Base-by-base conservation (phyloP, 805 yeast genomes). In the Debaryomyces hansenii region DNA sequence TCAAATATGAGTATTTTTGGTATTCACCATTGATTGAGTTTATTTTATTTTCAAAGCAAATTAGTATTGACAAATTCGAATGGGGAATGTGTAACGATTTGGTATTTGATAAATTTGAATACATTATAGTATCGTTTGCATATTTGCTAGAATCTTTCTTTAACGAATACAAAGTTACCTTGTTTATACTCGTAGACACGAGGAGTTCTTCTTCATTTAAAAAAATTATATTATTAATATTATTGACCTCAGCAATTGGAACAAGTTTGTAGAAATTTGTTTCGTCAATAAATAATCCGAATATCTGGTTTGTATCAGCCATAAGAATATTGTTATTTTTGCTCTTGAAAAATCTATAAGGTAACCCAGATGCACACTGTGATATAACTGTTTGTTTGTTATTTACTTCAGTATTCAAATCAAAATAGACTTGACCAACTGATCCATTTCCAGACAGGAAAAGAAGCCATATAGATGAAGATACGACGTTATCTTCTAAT, bases 41-140 rank as follows among this genome's bases (percentile, higher is more conserved):
- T 15, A 53, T 44, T 12, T 44, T 50, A 34, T 40, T 51, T 36
- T 54, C 55, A 20, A 55, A 52, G 9, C 59, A 48, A 10, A 63
- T 43, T 1, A 54, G 40, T 2, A 63, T 41, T 2, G 57, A 48
- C n/a, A 47, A 47, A 3, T 39, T 39, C 0, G 52, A 20, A 16
- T 29, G 16, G 8, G 50, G 52, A 3, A 59, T 16, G n/a, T 16
- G 36, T 11, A 57, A 15, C 1, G 57, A 53, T 37, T 58, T 59
- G n/a, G 47, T 28, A 37, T 53, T 51, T 21, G 58, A 50, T 18
- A 44, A 40, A 34, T 53, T 55, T 2, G 60, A 54, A 39, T 42
- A 59, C 4, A 58, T 35, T 5, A 44, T 42, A 34, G 46, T 50
- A 10, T 41, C 45, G 2, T 37, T 44, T 4, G 36, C 2, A 6